Percentiles rank a stretch among this genome's conserved stretches.
Conservation (phyloP, 805 yeast genomes). For the Limtongia smithiae region DNA sequence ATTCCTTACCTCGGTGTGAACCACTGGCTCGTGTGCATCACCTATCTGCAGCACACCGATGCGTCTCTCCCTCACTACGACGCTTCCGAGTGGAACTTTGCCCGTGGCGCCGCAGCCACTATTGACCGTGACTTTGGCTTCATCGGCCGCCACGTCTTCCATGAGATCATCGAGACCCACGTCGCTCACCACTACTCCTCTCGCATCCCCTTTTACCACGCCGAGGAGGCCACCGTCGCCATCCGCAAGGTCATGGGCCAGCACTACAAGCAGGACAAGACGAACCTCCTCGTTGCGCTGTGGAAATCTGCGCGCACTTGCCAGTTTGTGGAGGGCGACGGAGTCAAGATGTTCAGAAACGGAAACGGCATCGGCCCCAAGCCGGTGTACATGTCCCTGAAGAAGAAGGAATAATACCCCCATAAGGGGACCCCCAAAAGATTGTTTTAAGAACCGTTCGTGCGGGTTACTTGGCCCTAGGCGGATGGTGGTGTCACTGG, state of each 20-base stretch:
- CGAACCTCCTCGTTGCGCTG: slow-evolving; percentile 72
- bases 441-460: no score
- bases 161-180: slow-evolving; percentile 87
- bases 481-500: no score
- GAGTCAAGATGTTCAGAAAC: slow-evolving; percentile 73
- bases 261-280: slow-evolving; percentile 63
- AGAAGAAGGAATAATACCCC: slow-evolving; percentile 12
- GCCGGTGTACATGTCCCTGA: slow-evolving; percentile 7
- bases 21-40: slow-evolving; percentile 87
- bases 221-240: slow-evolving; percentile 51
- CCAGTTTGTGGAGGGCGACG: slow-evolving; percentile 68
- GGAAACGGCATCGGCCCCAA: slow-evolving; percentile 53
- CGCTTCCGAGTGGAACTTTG: slow-evolving; percentile 66
- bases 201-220: slow-evolving; percentile 83
- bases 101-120: slow-evolving; percentile 87
- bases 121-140: slow-evolving; percentile 81
- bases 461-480: no score
- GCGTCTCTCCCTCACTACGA: slow-evolving; percentile 77
- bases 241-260: slow-evolving; percentile 81
- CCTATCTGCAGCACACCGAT: slow-evolving; percentile 81
- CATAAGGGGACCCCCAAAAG: no score
- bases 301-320: slow-evolving; percentile 55
- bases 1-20: slow-evolving; percentile 76
- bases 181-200: slow-evolving; percentile 82
- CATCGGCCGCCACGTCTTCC: slow-evolving; percentile 73